phyloP scores from a whole-genome alignment of 2,329 filamentous ascomycete genomes.

The Curvularia lunata region DNA sequence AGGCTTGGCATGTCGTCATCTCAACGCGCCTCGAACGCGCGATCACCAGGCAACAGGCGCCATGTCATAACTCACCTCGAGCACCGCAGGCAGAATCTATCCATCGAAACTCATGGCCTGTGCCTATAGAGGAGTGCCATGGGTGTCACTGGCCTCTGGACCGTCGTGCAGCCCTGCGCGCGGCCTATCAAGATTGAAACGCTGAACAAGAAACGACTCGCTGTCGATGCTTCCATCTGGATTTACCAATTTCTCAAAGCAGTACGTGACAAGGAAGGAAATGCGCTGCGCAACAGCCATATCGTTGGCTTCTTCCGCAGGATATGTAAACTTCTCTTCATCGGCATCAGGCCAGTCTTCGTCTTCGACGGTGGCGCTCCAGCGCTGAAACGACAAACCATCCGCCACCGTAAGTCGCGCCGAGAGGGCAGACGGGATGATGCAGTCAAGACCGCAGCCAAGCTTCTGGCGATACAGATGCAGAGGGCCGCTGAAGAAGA shows the following conservation, averaged over 20 bases:
- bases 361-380: slow-evolving; percentile 98
- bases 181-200: slow-evolving; percentile 96
- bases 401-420: slow-evolving; percentile 76
- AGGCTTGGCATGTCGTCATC: slow-evolving; percentile 25
- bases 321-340: slow-evolving; percentile 97
- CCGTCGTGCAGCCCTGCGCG: slow-evolving; percentile 91
- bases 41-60: slow-evolving; percentile 26
- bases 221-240: slow-evolving; percentile 98
- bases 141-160: slow-evolving; percentile 99
- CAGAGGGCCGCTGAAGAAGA: slow-evolving; percentile 89
- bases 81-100: not conserved
- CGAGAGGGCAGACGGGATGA: slow-evolving; percentile 91
- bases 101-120: slow-evolving; percentile 23
- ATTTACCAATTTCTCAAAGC: slow-evolving; percentile 99
- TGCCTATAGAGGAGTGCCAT: slow-evolving; percentile 57
- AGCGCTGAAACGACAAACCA: slow-evolving; percentile 86
- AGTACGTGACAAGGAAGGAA: slow-evolving; percentile 97
- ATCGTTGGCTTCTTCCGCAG: slow-evolving; percentile 97
- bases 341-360: slow-evolving; percentile 94
- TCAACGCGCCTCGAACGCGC: slow-evolving; percentile 26
- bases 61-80: not conserved
- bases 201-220: slow-evolving; percentile 92
- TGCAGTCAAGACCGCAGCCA: slow-evolving; percentile 88
- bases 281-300: slow-evolving; percentile 93
- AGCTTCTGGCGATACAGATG: slow-evolving; percentile 92